These are phyloP conservation scores for Acanthamoeba sp. DNA, from an alignment of 208 protist genomes.

Conservation along the genomic window DNA sequence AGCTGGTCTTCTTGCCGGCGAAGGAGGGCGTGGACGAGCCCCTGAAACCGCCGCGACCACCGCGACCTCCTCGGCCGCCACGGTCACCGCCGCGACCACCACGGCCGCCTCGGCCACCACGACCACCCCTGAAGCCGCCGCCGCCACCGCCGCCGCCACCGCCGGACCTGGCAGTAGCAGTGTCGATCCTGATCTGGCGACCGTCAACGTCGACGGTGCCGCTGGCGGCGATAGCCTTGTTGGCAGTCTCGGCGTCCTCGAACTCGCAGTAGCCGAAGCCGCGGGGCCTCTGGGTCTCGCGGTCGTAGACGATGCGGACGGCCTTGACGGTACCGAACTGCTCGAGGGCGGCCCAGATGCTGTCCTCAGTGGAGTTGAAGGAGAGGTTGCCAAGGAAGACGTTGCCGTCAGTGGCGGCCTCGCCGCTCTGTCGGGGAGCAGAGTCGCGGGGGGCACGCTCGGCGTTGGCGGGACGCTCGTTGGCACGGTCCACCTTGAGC, in stretches of 20 bases:
- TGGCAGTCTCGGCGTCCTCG: neutral
- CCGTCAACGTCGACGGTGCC: constrained; percentile 18
- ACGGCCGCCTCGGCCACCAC: constrained; percentile 21
- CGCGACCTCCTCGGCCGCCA: constrained; percentile 9
- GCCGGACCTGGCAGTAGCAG: neutral
- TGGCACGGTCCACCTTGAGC: constrained; percentile 45
- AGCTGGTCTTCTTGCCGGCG: constrained; percentile 66
- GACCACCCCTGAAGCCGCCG: constrained; percentile 10
- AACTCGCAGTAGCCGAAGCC: constrained; percentile 62
- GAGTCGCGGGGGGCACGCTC: neutral
- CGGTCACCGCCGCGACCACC: neutral
- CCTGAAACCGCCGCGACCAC: neutral
- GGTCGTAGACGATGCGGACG: constrained; percentile 50
- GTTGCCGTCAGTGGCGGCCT: constrained; percentile 7
- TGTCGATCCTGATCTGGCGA: constrained; percentile 4
- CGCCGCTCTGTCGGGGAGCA: neutral
- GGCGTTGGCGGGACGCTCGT: neutral
- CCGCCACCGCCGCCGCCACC: constrained; percentile 2
- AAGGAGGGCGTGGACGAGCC: neutral
- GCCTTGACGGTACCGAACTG: constrained; percentile 42
- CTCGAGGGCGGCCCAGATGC: constrained; percentile 24
- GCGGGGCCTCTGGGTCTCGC: constrained; percentile 45
- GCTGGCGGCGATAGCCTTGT: constrained; percentile 48
- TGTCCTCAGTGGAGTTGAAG: constrained; percentile 57
- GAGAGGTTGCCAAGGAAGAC: constrained; percentile 64